Evolutionary conservation across 1,139 yeast genomes (phyloP).

Genomic region (Kurtzmaniella quercitrusa): DNA sequence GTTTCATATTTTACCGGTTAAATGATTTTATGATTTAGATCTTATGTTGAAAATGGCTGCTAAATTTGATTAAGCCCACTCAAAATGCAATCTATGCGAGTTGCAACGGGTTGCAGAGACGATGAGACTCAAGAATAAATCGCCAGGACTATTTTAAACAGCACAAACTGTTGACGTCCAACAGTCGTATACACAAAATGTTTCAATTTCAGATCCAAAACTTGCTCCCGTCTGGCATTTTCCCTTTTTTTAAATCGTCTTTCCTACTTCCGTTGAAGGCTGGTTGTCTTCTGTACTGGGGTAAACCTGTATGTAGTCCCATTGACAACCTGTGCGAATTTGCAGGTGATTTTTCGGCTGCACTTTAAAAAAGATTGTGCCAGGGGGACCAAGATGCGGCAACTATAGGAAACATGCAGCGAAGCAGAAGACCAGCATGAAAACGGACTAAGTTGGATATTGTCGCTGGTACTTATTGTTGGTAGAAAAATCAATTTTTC

Average conservation of each 20-base stretch:
- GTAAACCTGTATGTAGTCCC: neutral
- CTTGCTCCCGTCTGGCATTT: neutral
- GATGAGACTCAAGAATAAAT: no score
- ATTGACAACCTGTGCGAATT: neutral
- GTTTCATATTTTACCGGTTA: slow-evolving; percentile 13
- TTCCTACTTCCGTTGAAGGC: neutral
- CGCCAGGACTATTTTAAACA: no score
- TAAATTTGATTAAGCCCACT: no score
- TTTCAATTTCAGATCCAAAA: neutral
- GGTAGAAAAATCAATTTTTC: no score
- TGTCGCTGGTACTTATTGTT: no score
- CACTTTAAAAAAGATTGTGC: neutral
- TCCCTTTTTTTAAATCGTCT: neutral
- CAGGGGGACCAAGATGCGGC: neutral
- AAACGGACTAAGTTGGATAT: neutral
- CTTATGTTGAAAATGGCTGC: no score
- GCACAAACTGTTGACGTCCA: no score
- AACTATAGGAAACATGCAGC: neutral
- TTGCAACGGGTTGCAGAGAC: no score
- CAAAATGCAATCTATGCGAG: no score
- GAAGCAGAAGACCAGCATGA: neutral
- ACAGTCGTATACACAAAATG: no score
- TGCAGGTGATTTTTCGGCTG: neutral
- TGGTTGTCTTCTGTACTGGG: neutral
- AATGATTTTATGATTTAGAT: no score